phyloP scores from a whole-genome alignment of 2,329 filamentous ascomycete genomes.

The Aphanocladium album region DNA sequence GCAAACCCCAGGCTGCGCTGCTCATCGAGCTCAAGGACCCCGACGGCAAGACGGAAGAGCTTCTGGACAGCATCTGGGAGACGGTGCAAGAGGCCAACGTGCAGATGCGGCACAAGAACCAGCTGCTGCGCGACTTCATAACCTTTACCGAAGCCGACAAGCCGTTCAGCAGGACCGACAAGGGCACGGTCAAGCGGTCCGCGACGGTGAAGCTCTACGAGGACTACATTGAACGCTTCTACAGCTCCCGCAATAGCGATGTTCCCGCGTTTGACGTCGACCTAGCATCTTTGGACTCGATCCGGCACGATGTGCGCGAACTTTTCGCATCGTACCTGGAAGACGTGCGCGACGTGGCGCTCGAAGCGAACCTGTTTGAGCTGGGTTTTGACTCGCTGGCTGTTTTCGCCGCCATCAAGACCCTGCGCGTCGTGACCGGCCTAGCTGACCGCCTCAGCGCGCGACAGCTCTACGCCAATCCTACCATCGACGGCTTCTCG shows the following conservation, averaged over 20 bases:
- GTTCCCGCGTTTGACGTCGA: conserved; percentile 16
- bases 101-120: conserved; percentile 33
- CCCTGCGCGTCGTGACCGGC: conserved; percentile 25
- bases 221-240: conserved; percentile 43
- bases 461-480: conserved; percentile 31
- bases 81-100: conserved; percentile 39
- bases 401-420: conserved; percentile 25
- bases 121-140: conserved; percentile 38
- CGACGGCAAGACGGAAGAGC: conserved; percentile 16
- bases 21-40: conserved; percentile 25
- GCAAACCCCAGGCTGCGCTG: conserved; percentile 23
- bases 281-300: conserved; percentile 20
- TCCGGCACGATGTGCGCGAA: conserved; percentile 17
- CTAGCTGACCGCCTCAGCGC: conserved; percentile 26
- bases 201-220: conserved; percentile 35
- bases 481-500: conserved; percentile 24
- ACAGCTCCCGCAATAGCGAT: conserved; percentile 23
- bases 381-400: conserved; percentile 29
- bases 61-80: conserved; percentile 41
- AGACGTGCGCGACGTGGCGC: conserved; percentile 13
- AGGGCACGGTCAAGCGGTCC: conserved; percentile 39
- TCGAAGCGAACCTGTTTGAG: conserved; percentile 23
- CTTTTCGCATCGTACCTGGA: conserved; percentile 19
- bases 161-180: conserved; percentile 40
- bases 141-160: conserved; percentile 35